phyloP scores from a whole-genome alignment of 2,329 filamentous ascomycete genomes.

The Calycina herbarum region DNA sequence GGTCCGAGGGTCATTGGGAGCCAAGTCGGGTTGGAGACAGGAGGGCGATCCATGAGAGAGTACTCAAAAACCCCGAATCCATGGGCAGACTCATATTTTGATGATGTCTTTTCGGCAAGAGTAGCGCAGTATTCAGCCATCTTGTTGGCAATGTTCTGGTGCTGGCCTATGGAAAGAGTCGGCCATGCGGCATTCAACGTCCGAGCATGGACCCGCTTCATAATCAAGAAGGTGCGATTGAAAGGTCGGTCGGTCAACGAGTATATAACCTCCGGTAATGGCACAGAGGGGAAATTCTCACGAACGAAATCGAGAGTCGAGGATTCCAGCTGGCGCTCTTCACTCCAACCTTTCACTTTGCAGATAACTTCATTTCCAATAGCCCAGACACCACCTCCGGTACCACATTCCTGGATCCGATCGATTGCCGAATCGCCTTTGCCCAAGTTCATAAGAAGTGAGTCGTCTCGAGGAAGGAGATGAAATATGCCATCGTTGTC shows the following conservation, averaged over 20 bases:
- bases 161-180: neutral
- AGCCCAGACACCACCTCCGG: conserved; percentile 12
- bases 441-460: too few relatives aligned
- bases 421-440: too few relatives aligned
- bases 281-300: conserved; percentile 12
- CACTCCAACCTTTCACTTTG: conserved; percentile 22
- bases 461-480: too few relatives aligned
- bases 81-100: conserved; percentile 6
- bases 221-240: conserved; percentile 19
- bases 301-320: conserved; percentile 18
- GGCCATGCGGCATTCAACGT: conserved; percentile 18
- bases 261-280: conserved; percentile 19
- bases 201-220: conserved; percentile 17
- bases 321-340: conserved; percentile 16
- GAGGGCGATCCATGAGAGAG: neutral
- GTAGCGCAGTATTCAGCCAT: conserved; percentile 10
- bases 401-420: conserved; percentile 12
- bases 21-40: conserved; percentile 9
- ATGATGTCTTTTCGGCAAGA: conserved; percentile 10
- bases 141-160: conserved; percentile 5
- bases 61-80: conserved; percentile 12
- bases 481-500: too few relatives aligned
- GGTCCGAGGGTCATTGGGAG: conserved; percentile 11
- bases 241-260: conserved; percentile 15
- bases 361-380: conserved; percentile 17